These are phyloP conservation scores for Tremella mesenterica DNA, from an alignment of 768 basidiomycete species.

Conservation along the genomic window DNA sequence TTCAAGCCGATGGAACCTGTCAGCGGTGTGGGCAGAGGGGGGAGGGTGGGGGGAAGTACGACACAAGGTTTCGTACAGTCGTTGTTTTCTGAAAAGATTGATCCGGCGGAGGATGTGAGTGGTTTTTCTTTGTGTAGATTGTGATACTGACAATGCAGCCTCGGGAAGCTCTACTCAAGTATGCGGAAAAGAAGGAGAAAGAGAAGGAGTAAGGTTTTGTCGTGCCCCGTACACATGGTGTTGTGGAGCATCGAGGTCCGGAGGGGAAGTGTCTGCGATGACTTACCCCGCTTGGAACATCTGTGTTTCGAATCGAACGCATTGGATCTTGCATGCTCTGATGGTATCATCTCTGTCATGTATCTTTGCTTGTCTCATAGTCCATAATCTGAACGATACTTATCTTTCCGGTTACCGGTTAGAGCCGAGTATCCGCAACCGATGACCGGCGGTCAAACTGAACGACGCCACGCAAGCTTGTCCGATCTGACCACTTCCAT, in stretches of 20 bases:
- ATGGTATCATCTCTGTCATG: not conserved
- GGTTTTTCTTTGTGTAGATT: conserved; percentile 53
- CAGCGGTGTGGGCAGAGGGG: conserved; percentile 83
- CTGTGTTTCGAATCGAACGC: not conserved
- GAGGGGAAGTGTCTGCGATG: too few species aligned
- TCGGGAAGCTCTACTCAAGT: conserved; percentile 90
- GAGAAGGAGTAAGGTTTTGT: conserved; percentile 41
- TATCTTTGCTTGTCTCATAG: not conserved
- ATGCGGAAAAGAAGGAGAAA: conserved; percentile 64
- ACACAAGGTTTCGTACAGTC: conserved; percentile 96
- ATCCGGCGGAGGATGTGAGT: not conserved
- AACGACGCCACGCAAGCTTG: too few species aligned
- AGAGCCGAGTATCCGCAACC: too few species aligned
- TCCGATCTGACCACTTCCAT: too few species aligned
- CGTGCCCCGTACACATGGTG: not conserved
- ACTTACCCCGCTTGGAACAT: too few species aligned
- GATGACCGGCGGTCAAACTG: not conserved
- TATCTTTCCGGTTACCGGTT: not conserved
- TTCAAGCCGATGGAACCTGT: conserved; percentile 85
- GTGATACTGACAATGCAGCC: conserved; percentile 68
- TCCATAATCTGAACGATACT: not conserved
- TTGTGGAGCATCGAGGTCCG: too few species aligned
- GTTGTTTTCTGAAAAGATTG: conserved; percentile 51
- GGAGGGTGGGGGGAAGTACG: conserved; percentile 89
- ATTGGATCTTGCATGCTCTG: not conserved